phyloP scores from a whole-genome alignment of 176 grass and related monocot genomes.

The Saccharum officinarum region DNA sequence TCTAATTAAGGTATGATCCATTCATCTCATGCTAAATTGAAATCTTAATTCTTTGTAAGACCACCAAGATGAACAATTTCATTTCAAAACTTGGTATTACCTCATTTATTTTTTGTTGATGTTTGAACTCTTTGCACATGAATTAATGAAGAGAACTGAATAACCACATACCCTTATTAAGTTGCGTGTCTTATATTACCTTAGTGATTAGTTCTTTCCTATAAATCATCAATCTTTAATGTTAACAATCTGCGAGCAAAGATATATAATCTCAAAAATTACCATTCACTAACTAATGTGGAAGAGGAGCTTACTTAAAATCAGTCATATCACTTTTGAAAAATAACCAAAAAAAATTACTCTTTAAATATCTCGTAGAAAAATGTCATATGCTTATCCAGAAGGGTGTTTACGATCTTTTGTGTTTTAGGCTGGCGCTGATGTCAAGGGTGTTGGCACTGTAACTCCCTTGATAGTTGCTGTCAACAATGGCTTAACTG shows the following conservation, averaged over 20 bases:
- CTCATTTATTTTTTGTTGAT: not conserved
- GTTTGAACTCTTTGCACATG: not conserved
- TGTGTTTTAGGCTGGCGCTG: constrained; percentile 43
- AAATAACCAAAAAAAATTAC: not conserved
- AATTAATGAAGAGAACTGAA: not conserved
- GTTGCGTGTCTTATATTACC: not conserved
- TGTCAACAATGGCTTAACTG: constrained; percentile 23
- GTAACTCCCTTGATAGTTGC: constrained; percentile 29
- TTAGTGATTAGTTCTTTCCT: not conserved
- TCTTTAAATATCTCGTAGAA: not conserved
- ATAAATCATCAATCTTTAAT: constrained; percentile 4
- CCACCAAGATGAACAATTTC: not conserved
- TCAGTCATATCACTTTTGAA: not conserved
- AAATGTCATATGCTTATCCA: not conserved
- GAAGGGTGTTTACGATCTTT: constrained; percentile 8
- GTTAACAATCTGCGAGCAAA: not conserved
- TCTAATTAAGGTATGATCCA: constrained; percentile 19
- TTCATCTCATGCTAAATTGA: not conserved
- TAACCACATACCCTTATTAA: not conserved
- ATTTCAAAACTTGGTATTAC: not conserved
- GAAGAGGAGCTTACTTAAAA: not conserved
- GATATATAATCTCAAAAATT: not conserved
- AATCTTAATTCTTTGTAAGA: not conserved
- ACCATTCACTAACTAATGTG: not conserved
- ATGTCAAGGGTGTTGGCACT: constrained; percentile 34